These are phyloP conservation scores for Aspergillus uvarum DNA, from an alignment of 2,329 filamentous ascomycete species.

Conservation along the genomic window DNA sequence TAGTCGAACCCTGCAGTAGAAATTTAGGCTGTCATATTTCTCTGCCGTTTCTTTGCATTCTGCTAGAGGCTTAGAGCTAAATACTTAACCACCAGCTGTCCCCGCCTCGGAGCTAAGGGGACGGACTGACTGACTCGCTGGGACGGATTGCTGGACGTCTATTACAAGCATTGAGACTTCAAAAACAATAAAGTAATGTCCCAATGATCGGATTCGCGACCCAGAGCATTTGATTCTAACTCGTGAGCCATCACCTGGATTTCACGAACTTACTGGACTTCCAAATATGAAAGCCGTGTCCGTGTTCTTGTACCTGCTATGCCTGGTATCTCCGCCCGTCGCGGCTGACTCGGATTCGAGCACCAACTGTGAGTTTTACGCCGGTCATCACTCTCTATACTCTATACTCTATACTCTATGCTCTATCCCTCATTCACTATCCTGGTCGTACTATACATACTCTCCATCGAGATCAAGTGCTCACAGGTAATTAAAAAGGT, in stretches of 20 bases:
- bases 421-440: neutral
- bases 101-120: neutral
- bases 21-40: neutral
- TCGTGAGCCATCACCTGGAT: neutral
- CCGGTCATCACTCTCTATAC: neutral
- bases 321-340: neutral
- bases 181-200: neutral
- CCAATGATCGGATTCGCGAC: neutral
- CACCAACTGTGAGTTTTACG: neutral
- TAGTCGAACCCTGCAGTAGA: neutral
- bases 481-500: neutral
- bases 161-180: neutral
- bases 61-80: neutral
- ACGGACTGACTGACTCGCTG: too few relatives aligned
- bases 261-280: neutral
- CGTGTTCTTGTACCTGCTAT: neutral
- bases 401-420: neutral
- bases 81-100: neutral
- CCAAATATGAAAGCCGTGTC: neutral
- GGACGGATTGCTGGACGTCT: neutral
- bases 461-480: neutral
- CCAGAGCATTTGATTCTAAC: neutral
- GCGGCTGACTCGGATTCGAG: neutral
- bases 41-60: neutral
- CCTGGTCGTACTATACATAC: neutral